phyloP scores from a whole-genome alignment of 2,329 filamentous ascomycete species.

The Didymella sp. region DNA sequence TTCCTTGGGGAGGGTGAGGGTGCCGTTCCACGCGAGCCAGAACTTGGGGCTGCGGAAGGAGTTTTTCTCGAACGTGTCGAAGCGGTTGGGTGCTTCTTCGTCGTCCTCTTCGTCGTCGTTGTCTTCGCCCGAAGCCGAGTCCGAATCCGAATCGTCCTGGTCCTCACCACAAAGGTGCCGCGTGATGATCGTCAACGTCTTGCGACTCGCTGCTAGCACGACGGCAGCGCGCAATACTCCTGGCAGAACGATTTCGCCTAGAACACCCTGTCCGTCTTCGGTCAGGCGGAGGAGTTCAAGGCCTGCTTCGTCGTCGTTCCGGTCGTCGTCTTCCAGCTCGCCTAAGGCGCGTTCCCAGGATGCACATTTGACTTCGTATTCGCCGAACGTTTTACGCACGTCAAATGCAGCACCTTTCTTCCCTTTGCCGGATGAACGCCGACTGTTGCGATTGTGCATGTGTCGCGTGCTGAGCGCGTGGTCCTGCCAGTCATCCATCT shows the following conservation, averaged over 20 bases:
- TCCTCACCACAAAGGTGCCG: conserved; percentile 13
- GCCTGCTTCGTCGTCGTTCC: conserved; percentile 11
- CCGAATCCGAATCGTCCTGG: conserved; percentile 6
- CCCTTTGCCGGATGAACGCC: conserved; percentile 20
- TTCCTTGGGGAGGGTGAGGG: not conserved
- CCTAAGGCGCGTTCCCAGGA: conserved; percentile 24
- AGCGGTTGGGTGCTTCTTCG: conserved; percentile 15
- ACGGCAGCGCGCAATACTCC: conserved; percentile 23
- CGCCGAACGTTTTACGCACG: conserved; percentile 34
- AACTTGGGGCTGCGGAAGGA: conserved; percentile 38
- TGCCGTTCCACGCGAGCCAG: conserved; percentile 37
- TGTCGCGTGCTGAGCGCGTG: conserved; percentile 32
- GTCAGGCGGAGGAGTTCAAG: conserved; percentile 33
- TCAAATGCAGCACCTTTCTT: conserved; percentile 27
- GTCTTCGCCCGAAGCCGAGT: not conserved
- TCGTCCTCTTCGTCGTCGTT: conserved; percentile 2
- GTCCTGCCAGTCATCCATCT: conserved; percentile 38
- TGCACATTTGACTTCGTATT: conserved; percentile 32
- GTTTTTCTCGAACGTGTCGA: conserved; percentile 37
- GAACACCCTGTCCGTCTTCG: conserved; percentile 28
- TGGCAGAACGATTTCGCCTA: conserved; percentile 29
- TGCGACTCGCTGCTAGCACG: conserved; percentile 30
- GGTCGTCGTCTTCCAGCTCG: not conserved
- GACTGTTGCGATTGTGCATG: conserved; percentile 33
- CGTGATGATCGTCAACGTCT: conserved; percentile 17